Conservation (phyloP, 805 yeast genomes). For the Saturnispora besseyi region DNA sequence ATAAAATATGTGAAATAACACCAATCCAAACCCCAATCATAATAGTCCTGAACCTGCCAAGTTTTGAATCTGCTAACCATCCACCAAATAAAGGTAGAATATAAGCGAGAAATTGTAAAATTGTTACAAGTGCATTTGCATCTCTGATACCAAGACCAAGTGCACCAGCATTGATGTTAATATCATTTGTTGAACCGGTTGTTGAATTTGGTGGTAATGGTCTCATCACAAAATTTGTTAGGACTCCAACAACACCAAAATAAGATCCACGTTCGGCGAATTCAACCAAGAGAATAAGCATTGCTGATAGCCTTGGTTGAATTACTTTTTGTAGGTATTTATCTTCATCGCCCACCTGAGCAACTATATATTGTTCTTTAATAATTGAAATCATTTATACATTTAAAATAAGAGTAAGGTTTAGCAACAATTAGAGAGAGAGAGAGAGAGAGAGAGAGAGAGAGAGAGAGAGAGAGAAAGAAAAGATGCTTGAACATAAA, state of each 20-base stretch:
- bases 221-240: constrained; percentile 43
- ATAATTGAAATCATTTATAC: too few relatives aligned
- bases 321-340: too few relatives aligned
- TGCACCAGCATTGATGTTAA: constrained; percentile 37
- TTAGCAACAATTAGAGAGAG: too few relatives aligned
- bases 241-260: constrained; percentile 37
- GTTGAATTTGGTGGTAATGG: constrained; percentile 42
- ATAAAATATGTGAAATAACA: constrained; percentile 37
- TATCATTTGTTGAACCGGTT: constrained; percentile 32
- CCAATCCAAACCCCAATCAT: constrained; percentile 42
- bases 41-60: constrained; percentile 41
- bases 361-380: too few relatives aligned
- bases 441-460: too few relatives aligned
- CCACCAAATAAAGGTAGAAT: constrained; percentile 45
- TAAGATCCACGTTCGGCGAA: constrained; percentile 52
- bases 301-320: constrained; percentile 12
- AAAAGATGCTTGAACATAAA: too few relatives aligned
- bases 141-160: constrained; percentile 36
- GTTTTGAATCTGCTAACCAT: constrained; percentile 39
- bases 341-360: too few relatives aligned
- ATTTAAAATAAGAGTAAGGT: too few relatives aligned
- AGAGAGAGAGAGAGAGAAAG: too few relatives aligned
- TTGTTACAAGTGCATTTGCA: constrained; percentile 39
- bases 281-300: constrained; percentile 40
- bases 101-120: constrained; percentile 40